Evolutionary conservation across 2,329 filamentous ascomycete species (phyloP), one percentile per base, ranked within the genome.

Genomic region (Ceratocystis harringtonii): DNA sequence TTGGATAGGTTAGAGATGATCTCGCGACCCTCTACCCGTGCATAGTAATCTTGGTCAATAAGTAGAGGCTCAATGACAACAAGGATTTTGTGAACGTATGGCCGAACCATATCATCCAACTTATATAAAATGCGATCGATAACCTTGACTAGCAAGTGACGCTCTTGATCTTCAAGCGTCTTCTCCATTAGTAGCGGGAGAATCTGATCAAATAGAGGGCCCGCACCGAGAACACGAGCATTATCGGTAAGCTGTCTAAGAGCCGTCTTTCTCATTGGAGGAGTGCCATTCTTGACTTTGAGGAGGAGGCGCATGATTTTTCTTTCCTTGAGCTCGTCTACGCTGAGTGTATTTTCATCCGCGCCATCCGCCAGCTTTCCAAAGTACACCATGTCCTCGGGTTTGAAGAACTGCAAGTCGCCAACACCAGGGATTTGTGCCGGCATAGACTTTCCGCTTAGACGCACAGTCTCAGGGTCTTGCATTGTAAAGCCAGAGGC

Each of bases 21-120:
- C 75, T 99, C 94, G 70, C 94, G 90, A 75, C 94, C 94, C 76
- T 99, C 94, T 4, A 99, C 94, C 74, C 94, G 88, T 52, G 95
- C 94, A 75, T 99, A 99, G 77, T 99, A 99, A 77, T 99, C 95
- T 78, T 99, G 94, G 73, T 99, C 95, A 72, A 99, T 99, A 70
- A 99, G 88, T 62, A 99, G 80, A n/a, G 94, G 94, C 75, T 99
- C 95, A 71, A 99, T 99, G 73, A 99, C 94, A 64, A 99, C 94
- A 66, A 99, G 77, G 68, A 99, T 99, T 79, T 97, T 97, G 79
- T 99, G 95, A 17, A 96, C 92, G 69, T 92, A 99, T 25, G 94
- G 94, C 50, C 94, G 85, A 64, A 99, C 94, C 69, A 97, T 82
- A 71, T 99, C 94, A 73, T 97, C 94, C 28, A 99, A 84, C 78